Evolutionary conservation across 129 eudicot species (phyloP).

Genomic region (Flaveria robusta): DNA sequence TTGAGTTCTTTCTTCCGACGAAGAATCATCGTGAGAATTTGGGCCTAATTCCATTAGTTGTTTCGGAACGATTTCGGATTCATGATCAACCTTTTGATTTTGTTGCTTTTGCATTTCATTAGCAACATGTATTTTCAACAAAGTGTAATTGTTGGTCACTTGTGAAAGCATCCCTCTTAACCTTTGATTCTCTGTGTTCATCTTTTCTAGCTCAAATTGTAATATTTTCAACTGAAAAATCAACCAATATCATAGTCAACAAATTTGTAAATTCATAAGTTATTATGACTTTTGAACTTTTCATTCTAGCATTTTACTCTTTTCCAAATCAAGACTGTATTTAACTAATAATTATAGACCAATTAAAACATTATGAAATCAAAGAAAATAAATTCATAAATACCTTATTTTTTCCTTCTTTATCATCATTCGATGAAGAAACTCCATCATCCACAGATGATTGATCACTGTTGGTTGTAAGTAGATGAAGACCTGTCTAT

Average conservation of each 20-base stretch:
- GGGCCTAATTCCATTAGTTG: conserved; percentile 57
- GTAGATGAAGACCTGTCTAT: conserved; percentile 79
- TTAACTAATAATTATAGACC: too few relatives aligned
- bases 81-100: conserved; percentile 28
- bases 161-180: conserved; percentile 66
- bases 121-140: conserved; percentile 59
- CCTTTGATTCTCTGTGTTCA: conserved; percentile 76
- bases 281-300: too few relatives aligned
- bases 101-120: conserved; percentile 69
- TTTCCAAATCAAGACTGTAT: too few relatives aligned
- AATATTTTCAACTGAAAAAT: conserved; percentile 52
- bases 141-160: conserved; percentile 58
- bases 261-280: neutral
- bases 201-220: conserved; percentile 61
- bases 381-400: neutral
- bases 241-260: neutral
- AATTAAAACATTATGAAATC: too few relatives aligned
- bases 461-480: conserved; percentile 66
- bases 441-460: conserved; percentile 70
- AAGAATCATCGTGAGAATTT: conserved; percentile 40
- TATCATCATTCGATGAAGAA: conserved; percentile 51
- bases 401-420: conserved; percentile 67
- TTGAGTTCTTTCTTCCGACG: conserved; percentile 62
- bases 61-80: conserved; percentile 34
- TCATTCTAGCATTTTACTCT: too few relatives aligned